phyloP scores from a whole-genome alignment of 2,329 filamentous ascomycete genomes.

The Fusarium continuum region DNA sequence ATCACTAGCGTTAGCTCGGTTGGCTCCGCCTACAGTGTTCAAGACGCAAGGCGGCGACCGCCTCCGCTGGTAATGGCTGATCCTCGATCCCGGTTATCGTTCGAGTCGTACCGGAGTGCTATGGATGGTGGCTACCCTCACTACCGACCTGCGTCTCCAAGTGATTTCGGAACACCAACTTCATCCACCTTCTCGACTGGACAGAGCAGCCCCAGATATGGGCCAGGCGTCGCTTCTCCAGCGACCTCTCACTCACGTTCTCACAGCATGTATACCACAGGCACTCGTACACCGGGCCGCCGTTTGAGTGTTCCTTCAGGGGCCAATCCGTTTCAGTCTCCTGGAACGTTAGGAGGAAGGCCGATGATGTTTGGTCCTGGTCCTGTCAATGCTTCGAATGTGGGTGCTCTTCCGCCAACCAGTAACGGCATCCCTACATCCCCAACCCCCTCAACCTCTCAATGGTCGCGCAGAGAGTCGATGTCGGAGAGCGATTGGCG shows the following conservation, averaged over 20 bases:
- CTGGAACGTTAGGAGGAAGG: conserved; percentile 64
- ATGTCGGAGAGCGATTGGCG: conserved; percentile 79
- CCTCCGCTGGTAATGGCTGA: conserved; percentile 87
- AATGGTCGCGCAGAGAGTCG: conserved; percentile 73
- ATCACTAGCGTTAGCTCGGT: conserved; percentile 77
- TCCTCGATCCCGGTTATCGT: conserved; percentile 69
- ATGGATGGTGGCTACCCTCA: conserved; percentile 67
- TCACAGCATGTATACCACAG: conserved; percentile 74
- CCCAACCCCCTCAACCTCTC: conserved; percentile 71
- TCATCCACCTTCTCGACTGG: conserved; percentile 83
- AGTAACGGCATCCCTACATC: conserved; percentile 69
- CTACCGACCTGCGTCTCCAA: conserved; percentile 73
- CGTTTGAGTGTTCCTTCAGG: conserved; percentile 84
- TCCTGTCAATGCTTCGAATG: conserved; percentile 63
- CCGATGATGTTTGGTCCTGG: conserved; percentile 64
- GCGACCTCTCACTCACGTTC: conserved; percentile 73
- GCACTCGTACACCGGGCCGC: conserved; percentile 72
- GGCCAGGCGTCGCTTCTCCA: conserved; percentile 75
- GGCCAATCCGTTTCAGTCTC: conserved; percentile 76
- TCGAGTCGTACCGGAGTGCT: conserved; percentile 74
- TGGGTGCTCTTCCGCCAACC: conserved; percentile 63
- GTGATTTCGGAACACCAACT: conserved; percentile 82
- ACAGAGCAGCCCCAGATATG: conserved; percentile 80
- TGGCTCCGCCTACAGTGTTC: conserved; percentile 71
- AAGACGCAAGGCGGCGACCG: conserved; percentile 76